Percentiles rank a stretch among this genome's conserved stretches.
Evolutionary conservation across 2,329 filamentous ascomycete genomes (phyloP).

Genomic region (Chaetomium olivaceum): DNA sequence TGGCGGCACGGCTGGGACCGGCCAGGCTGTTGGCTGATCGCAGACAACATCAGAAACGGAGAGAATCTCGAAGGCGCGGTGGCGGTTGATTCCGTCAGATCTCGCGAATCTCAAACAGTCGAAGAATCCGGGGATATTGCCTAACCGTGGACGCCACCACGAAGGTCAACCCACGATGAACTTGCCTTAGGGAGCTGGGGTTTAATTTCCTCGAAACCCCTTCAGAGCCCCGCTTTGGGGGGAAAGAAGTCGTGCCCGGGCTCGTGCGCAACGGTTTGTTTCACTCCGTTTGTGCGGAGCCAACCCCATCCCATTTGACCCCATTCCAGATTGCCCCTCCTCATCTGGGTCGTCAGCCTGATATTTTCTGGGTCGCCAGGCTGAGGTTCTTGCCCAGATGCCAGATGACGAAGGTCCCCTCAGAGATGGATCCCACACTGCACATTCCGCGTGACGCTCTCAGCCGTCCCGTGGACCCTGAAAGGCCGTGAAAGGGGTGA

Average conservation of each 20-base stretch:
- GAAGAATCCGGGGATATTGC: background rate
- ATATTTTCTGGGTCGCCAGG: background rate
- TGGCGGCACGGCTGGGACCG: background rate
- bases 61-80: background rate
- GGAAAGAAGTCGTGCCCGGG: background rate
- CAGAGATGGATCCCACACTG: background rate
- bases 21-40: background rate
- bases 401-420: background rate
- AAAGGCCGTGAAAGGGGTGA: slow-evolving; percentile 8
- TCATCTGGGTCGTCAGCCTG: background rate
- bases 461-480: slow-evolving; percentile 6
- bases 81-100: slow-evolving; percentile 4
- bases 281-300: background rate
- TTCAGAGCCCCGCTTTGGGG: background rate
- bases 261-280: slow-evolving; percentile 3
- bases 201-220: background rate
- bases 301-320: background rate
- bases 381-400: slow-evolving; percentile 1
- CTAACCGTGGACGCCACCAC: background rate
- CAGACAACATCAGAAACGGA: background rate
- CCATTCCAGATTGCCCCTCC: background rate
- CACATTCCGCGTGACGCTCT: slow-evolving; percentile 1
- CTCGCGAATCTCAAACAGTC: slow-evolving; percentile 1
- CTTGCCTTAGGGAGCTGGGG: background rate
- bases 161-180: background rate